Conservation (phyloP, 805 yeast genomes). For the Saccharomycopsis javanensis region DNA sequence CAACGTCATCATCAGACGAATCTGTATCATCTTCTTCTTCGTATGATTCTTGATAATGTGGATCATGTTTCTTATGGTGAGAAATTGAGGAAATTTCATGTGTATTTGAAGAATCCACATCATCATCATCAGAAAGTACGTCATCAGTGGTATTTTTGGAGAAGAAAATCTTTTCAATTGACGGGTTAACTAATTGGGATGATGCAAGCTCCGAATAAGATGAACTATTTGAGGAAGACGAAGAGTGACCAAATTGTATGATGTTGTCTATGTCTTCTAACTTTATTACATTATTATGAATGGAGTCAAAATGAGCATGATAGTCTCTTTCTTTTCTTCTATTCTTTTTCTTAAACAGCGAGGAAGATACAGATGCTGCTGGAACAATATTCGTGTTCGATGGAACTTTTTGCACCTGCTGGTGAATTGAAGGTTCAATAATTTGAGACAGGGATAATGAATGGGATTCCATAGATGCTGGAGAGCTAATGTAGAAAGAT, state of each 20-base stretch:
- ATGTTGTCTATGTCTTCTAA: background rate
- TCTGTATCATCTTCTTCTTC: conserved; percentile 2
- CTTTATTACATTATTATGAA: background rate
- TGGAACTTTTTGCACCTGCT: background rate
- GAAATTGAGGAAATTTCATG: background rate
- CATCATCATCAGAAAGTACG: background rate
- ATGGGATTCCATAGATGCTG: background rate
- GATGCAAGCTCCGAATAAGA: background rate
- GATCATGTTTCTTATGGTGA: background rate
- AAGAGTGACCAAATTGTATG: background rate
- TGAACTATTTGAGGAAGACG: background rate
- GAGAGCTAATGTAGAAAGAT: background rate
- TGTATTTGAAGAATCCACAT: background rate
- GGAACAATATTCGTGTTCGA: background rate
- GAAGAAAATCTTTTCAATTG: background rate
- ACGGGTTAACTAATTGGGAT: background rate
- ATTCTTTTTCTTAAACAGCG: background rate
- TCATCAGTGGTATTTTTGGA: background rate
- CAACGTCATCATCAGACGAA: background rate
- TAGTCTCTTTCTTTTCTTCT: background rate
- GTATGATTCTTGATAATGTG: background rate
- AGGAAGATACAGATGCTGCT: background rate
- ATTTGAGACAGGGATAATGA: background rate
- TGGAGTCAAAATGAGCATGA: background rate
- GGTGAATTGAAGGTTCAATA: background rate